Percentiles rank a stretch among this genome's conserved stretches.
Evolutionary conservation across 1,139 yeast genomes (phyloP).

Genomic region (Kazachstania sp.): DNA sequence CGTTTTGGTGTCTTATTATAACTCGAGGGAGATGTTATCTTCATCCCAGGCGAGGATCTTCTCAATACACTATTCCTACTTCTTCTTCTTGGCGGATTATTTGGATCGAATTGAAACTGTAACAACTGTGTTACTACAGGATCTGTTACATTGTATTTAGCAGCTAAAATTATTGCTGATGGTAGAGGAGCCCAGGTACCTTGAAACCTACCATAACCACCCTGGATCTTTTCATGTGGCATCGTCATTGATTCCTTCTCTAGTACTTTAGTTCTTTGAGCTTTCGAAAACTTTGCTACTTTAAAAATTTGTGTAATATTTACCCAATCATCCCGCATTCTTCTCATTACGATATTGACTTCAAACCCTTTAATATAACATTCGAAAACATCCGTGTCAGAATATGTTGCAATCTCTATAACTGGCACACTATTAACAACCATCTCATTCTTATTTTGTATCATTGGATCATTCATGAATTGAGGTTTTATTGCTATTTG

Average conservation of each 20-base stretch:
- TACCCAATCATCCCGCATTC: slow-evolving; percentile 71
- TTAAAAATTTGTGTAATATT: slow-evolving; percentile 88
- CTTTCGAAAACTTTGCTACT: slow-evolving; percentile 80
- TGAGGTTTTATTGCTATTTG: neutral
- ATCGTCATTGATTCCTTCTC: slow-evolving; percentile 86
- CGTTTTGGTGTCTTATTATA: slow-evolving; percentile 32
- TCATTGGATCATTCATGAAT: neutral
- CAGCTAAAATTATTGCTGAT: slow-evolving; percentile 45
- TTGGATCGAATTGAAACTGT: slow-evolving; percentile 41
- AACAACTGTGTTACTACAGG: slow-evolving; percentile 47
- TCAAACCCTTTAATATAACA: slow-evolving; percentile 35
- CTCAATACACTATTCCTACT: slow-evolving; percentile 33
- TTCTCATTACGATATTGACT: slow-evolving; percentile 48
- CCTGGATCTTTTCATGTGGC: slow-evolving; percentile 85
- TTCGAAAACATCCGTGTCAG: slow-evolving; percentile 48
- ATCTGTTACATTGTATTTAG: slow-evolving; percentile 45
- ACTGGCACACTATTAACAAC: slow-evolving; percentile 12
- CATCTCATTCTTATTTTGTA: neutral
- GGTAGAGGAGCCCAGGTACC: slow-evolving; percentile 86
- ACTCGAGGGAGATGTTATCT: slow-evolving; percentile 27
- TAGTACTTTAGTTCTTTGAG: slow-evolving; percentile 72
- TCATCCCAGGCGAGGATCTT: slow-evolving; percentile 27
- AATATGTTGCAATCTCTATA: slow-evolving; percentile 30
- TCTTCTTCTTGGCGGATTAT: slow-evolving; percentile 43
- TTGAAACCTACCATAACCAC: slow-evolving; percentile 91